Evolutionary conservation across 2,329 filamentous ascomycete species (phyloP), one percentile per base, ranked within the genome.

Genomic region (Mycosphaerella sp.): DNA sequence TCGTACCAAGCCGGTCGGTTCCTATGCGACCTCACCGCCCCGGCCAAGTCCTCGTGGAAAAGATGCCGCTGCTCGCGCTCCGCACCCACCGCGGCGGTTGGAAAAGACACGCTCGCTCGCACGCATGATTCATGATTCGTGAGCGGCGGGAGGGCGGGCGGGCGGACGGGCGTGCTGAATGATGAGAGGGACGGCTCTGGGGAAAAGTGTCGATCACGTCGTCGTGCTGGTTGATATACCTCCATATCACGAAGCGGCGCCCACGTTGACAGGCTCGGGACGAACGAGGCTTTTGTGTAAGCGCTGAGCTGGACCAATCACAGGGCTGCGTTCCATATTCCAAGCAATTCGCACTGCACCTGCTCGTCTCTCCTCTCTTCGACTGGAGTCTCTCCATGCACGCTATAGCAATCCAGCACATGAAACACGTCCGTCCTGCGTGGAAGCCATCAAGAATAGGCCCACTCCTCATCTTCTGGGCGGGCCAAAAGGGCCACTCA

Each of bases 361-460:
- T 51, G 40, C 48, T 51, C 48, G 31, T n/a, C 41, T 41, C 38
- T 39, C 40, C 31, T 29, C 48, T 29, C 40, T 21, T 44, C 26
- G 29, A 23, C 44, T 38, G 40, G 48, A 51, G 48, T 17, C 12
- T 32, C 11, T 51, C 34, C 48, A 51, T 51, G 49, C 50, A 44
- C 45, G 48, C 36, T 54, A 50, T 48, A 46, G 59, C 58, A 58
- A 45, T 45, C 51, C 46, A 51, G 60, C 64, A 62, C 59, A 60
- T 59, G 60, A 64, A 59, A 62, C 59, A 55, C 57, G 49, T 53
- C 54, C 53, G 48, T 55, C 53, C 54, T 59, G 59, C 59, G 59
- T 62, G 60, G 60, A 58, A 59, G 61, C 56, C 60, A 53, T 56
- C 56, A 48, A 55, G 51, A 53, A 58, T 34, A 59, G 55, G 47